phyloP scores from a whole-genome alignment of 768 basidiomycete species.

The Russula ochroleuca region DNA sequence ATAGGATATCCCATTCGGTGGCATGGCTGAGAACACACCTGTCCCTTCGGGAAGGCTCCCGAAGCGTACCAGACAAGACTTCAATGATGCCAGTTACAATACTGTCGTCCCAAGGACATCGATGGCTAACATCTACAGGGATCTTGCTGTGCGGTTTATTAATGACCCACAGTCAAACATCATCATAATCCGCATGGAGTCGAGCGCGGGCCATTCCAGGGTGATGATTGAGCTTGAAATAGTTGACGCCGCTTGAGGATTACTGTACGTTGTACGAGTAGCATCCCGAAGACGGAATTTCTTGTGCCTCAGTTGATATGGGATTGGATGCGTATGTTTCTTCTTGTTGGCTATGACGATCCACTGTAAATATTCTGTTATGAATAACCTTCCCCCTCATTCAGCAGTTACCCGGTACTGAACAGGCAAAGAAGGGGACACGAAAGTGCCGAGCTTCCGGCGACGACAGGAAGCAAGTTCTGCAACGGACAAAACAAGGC shows the following conservation, averaged over 20 bases:
- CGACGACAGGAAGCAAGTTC: no score
- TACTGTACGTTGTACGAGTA: no score
- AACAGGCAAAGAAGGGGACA: no score
- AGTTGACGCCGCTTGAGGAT: background rate
- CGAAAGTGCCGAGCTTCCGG: no score
- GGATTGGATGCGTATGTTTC: no score
- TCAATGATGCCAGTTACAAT: background rate
- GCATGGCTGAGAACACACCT: background rate
- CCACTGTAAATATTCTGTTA: no score
- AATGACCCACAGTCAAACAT: slow-evolving; percentile 7
- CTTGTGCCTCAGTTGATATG: no score
- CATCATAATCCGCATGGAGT: slow-evolving; percentile 6
- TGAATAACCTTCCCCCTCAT: background rate
- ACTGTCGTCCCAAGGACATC: background rate
- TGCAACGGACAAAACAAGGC: no score
- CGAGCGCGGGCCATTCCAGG: slow-evolving; percentile 1
- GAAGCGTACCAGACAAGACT: background rate
- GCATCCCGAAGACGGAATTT: no score
- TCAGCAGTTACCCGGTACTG: no score
- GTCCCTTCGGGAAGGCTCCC: background rate
- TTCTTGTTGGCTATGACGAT: background rate
- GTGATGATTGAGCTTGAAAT: slow-evolving; percentile 8
- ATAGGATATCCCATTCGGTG: background rate
- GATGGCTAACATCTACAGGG: slow-evolving; percentile 4
- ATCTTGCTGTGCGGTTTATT: background rate